phyloP scores from a whole-genome alignment of 2,329 filamentous ascomycete species.

The Apiospora phragmitis region DNA sequence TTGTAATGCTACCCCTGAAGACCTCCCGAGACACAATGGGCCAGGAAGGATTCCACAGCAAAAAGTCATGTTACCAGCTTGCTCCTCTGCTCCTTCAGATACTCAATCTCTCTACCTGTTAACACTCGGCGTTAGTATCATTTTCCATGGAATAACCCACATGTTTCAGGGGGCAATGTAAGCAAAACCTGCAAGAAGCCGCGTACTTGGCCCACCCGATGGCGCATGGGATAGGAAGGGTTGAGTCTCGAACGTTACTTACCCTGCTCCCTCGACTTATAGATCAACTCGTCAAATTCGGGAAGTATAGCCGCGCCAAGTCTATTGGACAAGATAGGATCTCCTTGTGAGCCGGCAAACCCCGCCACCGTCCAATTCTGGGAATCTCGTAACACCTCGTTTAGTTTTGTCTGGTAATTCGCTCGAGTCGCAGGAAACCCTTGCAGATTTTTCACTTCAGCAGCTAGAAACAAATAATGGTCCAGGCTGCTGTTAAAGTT shows the following conservation, averaged over 20 bases:
- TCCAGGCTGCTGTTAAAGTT: not conserved
- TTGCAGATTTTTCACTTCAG: no score
- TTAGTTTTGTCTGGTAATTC: not conserved
- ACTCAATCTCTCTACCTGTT: not conserved
- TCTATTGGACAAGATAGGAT: not conserved
- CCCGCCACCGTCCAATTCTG: not conserved
- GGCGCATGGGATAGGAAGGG: no score
- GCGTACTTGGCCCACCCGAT: no score
- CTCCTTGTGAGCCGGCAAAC: no score
- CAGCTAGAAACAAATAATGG: not conserved
- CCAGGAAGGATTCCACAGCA: not conserved
- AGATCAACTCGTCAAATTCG: not conserved
- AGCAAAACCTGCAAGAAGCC: no score
- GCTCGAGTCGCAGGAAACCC: no score
- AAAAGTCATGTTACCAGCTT: not conserved
- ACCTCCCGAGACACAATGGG: not conserved
- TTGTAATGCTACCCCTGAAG: no score
- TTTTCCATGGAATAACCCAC: not conserved
- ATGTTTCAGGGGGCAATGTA: no score
- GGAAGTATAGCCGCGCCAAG: not conserved
- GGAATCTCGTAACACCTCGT: not conserved
- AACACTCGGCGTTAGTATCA: not conserved
- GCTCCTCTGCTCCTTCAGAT: not conserved
- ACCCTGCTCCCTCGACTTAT: not conserved
- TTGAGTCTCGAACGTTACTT: not conserved